Base-by-base conservation (phyloP, 208 protist genomes). In the Leishmania turanica region DNA sequence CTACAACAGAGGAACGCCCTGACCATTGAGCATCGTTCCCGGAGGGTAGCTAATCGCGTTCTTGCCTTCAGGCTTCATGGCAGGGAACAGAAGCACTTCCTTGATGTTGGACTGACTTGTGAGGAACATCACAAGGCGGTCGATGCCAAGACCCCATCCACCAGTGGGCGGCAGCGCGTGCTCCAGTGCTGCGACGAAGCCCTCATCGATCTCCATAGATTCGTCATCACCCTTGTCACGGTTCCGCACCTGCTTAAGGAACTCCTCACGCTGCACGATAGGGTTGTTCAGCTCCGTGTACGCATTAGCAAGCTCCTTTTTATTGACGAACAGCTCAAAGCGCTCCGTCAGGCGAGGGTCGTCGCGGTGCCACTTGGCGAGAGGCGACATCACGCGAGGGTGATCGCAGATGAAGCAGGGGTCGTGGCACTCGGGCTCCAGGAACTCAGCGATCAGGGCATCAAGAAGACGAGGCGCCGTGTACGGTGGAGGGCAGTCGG, bases 261-360 rank as follows among this genome's bases (percentile, higher is more conserved):
- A 99, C 78, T 99, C 95, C 65, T 99, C 93, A 27, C 99, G 88
- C 95, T 99, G 99, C 47, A 99, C 95, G 49, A 99, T 89, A 60
- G 99, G 99, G 89, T 99, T 99, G 94, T 99, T 99, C 71, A 99
- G 94, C 96, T 99, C 99, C 6, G 99, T 99, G 94, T 99, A 99
- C 54, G 99, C 98, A 80, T 99, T 99, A 83, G 90, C 97, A 56
- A 99, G 83, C 90, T 99, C 99, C 88, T 99, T 99, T 81, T 95
- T 97, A 78, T 96, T 97, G 17, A 99, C 94, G 79, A 99, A 99
- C 27, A 99, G 92, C 94, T 99, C 99, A 80, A 99, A 99, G 53
- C 99, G 91, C 92, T 99, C 99, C 3, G 99, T 99, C 5, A 99
- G 88, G 56, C 96, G 96, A 53, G 89, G 80, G 62, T 98, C 92